Evolutionary conservation across 108 stramenopile genomes (phyloP), one percentile per base, ranked within the genome.

Genomic region (Phaeodactylum tricornutum): DNA sequence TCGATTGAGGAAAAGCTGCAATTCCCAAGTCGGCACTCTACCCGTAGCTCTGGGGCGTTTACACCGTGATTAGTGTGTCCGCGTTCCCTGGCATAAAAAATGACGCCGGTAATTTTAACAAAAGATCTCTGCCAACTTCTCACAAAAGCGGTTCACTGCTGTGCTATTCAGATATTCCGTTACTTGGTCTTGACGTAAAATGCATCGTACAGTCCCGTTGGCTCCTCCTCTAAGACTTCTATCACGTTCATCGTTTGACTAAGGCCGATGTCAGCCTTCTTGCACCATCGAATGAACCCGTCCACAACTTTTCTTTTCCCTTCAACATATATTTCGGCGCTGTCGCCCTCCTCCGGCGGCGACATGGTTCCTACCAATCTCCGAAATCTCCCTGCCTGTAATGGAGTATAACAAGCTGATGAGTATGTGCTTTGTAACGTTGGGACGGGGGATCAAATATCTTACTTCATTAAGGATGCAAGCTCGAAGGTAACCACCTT

Each of bases 201-300:
- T 20, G 60, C 78, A 61, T 89, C 87, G 55, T 80, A 89, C 48
- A 89, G 31, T 1, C 87, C 87, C 2, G 82, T 84, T 7, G 83
- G 73, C 29, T 60, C 77, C 46, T 82, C 80, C 12, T 89, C 87
- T 7, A 16, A 43, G 2, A 84, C 76, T n/a, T 77, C 62, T 27
- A 53, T 50, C 16, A 89, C 80, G 8, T 37, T 47, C 17, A 72
- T 59, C 3, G 43, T 41, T 67, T 84, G 82, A 24, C 67, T 76
- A 25, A 89, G 50, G 35, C 82, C 87, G 29, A 89, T 67, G 28
- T 46, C 38, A 2, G 17, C 31, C 21, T 62, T 61, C 61, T 71
- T 29, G 50, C 87, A 89, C 87, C 87, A 89, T 64, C 87, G 75
- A 27, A 84, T 34, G 48, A 89, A 89, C 24, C 80, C 75, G 22